phyloP scores from a whole-genome alignment of 2,329 filamentous ascomycete species.

The Xylariaceae sp. region DNA sequence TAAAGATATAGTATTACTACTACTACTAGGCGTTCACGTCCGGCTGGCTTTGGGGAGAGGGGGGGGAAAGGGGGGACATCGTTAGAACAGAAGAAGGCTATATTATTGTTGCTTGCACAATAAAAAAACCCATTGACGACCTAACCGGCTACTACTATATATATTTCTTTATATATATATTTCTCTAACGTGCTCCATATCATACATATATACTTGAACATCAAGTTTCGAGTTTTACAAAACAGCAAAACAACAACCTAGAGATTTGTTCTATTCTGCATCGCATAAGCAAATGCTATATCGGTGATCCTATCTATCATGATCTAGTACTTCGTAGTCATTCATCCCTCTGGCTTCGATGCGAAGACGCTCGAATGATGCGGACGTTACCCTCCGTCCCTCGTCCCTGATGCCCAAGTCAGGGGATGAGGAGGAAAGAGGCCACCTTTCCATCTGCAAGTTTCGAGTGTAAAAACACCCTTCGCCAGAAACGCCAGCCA shows the following conservation, averaged over 20 bases:
- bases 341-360: background rate
- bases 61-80: background rate
- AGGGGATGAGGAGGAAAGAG: background rate
- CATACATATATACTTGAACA: background rate
- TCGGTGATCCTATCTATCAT: conserved; percentile 2
- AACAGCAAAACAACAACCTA: no score
- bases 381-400: background rate
- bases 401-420: conserved; percentile 4
- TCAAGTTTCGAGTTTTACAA: no score
- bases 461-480: conserved; percentile 5
- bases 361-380: background rate
- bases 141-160: background rate
- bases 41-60: background rate
- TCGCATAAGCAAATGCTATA: conserved; percentile 21
- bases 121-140: background rate
- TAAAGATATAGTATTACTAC: conserved; percentile 1
- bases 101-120: background rate
- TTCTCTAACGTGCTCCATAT: no score
- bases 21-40: conserved; percentile 7
- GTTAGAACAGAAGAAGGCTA: background rate
- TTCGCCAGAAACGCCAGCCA: conserved; percentile 34
- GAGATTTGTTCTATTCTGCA: conserved; percentile 11
- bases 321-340: conserved; percentile 8
- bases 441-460: conserved; percentile 2
- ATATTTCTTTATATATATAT: background rate